These are phyloP conservation scores for Monosporozyma yasuniensis DNA, from an alignment of 805 yeast species.

Conservation along the genomic window DNA sequence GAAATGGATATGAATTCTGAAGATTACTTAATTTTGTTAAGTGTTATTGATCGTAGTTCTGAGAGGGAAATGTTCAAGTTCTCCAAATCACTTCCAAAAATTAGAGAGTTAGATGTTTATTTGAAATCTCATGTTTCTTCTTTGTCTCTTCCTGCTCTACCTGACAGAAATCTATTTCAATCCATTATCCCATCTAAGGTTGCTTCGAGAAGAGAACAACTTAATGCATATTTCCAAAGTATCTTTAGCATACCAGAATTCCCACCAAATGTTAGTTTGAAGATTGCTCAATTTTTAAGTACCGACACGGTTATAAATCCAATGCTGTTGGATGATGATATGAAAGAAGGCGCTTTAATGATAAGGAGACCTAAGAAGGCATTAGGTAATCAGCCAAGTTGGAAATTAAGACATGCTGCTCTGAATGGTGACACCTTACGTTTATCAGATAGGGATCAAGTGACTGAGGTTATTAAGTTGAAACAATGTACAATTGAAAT, in stretches of 20 bases:
- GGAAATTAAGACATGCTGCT: conserved; percentile 66
- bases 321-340: conserved; percentile 42
- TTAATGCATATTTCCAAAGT: conserved; percentile 53
- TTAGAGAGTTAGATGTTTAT: conserved; percentile 52
- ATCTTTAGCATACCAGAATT: conserved; percentile 50
- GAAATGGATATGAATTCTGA: conserved; percentile 37
- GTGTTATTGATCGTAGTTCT: conserved; percentile 52
- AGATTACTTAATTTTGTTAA: conserved; percentile 53
- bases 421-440: conserved; percentile 51
- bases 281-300: conserved; percentile 58
- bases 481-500: conserved; percentile 34
- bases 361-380: conserved; percentile 46
- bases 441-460: conserved; percentile 46
- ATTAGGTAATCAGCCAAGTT: conserved; percentile 46
- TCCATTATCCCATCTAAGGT: conserved; percentile 49
- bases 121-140: conserved; percentile 47
- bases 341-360: conserved; percentile 56
- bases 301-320: conserved; percentile 56
- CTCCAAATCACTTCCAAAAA: conserved; percentile 50
- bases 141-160: conserved; percentile 46
- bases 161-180: conserved; percentile 54
- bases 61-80: conserved; percentile 68
- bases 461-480: conserved; percentile 37
- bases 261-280: conserved; percentile 42
- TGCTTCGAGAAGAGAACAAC: conserved; percentile 45